A percentile compares a stretch with the other conserved stretches of the same genome.
phyloP scores from a whole-genome alignment of 2,329 filamentous ascomycete genomes.

The Penicillium sp. region DNA sequence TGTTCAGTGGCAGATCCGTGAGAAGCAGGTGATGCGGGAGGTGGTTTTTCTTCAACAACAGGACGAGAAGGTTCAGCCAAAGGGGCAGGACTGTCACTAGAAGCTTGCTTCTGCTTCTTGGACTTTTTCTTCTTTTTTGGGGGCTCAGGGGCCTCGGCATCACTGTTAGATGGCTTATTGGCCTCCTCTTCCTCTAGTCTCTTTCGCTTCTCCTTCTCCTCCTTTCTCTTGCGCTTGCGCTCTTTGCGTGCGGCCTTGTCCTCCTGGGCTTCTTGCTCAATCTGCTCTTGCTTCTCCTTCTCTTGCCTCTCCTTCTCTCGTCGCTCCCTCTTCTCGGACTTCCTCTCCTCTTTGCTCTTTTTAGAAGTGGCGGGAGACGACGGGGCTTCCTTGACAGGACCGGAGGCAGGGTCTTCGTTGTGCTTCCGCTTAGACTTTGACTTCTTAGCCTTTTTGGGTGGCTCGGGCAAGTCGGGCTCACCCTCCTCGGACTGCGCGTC shows the following conservation, averaged over 20 bases:
- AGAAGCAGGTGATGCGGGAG: background rate
- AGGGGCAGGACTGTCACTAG: background rate
- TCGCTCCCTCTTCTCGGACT: conserved; percentile 12
- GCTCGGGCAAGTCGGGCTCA: background rate
- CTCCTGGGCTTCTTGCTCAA: conserved; percentile 1
- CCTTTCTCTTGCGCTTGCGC: conserved; percentile 2
- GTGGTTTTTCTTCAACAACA: background rate
- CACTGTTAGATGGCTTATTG: background rate
- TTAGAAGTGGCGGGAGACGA: background rate
- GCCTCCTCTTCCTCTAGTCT: background rate
- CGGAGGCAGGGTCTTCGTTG: background rate
- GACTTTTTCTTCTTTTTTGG: background rate
- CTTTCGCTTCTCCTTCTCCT: conserved; percentile 6
- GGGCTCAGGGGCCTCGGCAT: background rate
- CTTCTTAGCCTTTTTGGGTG: background rate
- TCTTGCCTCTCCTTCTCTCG: conserved; percentile 12
- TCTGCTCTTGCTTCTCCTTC: background rate
- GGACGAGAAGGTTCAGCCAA: background rate
- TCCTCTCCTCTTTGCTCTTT: conserved; percentile 1
- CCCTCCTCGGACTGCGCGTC: background rate
- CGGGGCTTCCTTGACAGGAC: background rate
- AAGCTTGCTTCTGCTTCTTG: conserved; percentile 10
- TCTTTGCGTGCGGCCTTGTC: conserved; percentile 2
- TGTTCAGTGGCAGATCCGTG: background rate
- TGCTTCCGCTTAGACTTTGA: conserved; percentile 2